A percentile compares a stretch with the other conserved stretches of the same genome.
Evolutionary conservation across 352 stramenopile genomes (phyloP).

Genomic region (Pythium phragmiticola): DNA sequence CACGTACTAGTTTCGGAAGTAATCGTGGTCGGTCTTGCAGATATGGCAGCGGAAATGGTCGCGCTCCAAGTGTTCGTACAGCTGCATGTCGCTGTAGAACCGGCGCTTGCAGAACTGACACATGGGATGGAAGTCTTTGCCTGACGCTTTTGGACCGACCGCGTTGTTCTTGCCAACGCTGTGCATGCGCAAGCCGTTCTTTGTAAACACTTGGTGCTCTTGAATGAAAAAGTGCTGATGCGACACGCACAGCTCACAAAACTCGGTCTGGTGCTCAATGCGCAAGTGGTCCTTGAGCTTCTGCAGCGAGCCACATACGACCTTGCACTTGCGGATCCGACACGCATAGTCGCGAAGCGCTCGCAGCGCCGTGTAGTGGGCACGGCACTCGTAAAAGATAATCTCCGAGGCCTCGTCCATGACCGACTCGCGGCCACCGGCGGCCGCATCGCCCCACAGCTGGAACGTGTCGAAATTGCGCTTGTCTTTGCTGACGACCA

Average conservation of each 20-base stretch:
- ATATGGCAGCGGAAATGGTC: slow-evolving; percentile 91
- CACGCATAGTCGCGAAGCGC: slow-evolving; percentile 64
- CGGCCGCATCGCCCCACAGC: slow-evolving; percentile 69
- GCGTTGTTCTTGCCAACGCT: slow-evolving; percentile 50
- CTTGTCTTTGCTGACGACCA: slow-evolving; percentile 53
- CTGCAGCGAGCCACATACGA: slow-evolving; percentile 46
- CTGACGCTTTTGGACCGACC: slow-evolving; percentile 43
- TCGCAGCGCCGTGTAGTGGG: slow-evolving; percentile 58
- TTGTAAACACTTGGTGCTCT: slow-evolving; percentile 79
- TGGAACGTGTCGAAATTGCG: slow-evolving; percentile 66
- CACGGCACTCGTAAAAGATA: slow-evolving; percentile 69
- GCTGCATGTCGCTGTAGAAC: slow-evolving; percentile 83
- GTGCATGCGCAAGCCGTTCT: slow-evolving; percentile 64
- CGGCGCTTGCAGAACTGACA: slow-evolving; percentile 88
- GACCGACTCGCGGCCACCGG: slow-evolving; percentile 49
- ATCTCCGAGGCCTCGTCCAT: slow-evolving; percentile 75
- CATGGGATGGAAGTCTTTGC: slow-evolving; percentile 84
- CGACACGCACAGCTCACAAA: slow-evolving; percentile 73
- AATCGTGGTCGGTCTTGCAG: slow-evolving; percentile 85
- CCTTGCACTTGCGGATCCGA: slow-evolving; percentile 58
- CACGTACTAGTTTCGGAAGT: slow-evolving; percentile 89
- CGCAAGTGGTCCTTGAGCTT: slow-evolving; percentile 73
- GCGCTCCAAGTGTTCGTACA: slow-evolving; percentile 86
- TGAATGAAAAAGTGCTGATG: slow-evolving; percentile 83
- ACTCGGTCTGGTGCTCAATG: slow-evolving; percentile 63